Evolutionary conservation across 2,329 filamentous ascomycete species (phyloP).

Genomic region (Colletotrichum lupini): DNA sequence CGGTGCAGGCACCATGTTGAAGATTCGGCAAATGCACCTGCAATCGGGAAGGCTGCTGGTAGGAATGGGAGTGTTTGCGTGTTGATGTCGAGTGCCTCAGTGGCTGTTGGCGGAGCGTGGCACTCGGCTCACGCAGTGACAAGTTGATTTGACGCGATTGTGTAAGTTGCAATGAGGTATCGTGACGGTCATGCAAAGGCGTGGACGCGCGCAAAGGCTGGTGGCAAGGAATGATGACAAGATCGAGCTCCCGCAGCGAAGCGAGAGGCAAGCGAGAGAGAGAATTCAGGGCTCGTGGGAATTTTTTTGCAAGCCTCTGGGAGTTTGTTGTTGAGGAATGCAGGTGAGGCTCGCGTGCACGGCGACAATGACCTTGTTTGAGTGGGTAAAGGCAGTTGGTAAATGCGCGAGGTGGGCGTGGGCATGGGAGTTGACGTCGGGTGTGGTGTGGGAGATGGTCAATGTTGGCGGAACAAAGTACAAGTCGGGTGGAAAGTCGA

Average conservation of each 20-base stretch:
- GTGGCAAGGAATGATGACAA: constrained; percentile 6
- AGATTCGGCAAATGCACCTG: background rate
- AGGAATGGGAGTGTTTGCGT: background rate
- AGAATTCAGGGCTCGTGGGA: constrained; percentile 6
- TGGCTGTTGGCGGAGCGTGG: constrained; percentile 18
- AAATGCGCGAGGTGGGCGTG: constrained; percentile 8
- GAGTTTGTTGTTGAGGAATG: constrained; percentile 23
- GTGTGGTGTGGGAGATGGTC: constrained; percentile 1
- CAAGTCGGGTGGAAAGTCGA: constrained; percentile 11
- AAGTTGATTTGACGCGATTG: constrained; percentile 15
- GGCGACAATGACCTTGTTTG: constrained; percentile 38
- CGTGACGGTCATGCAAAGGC: constrained; percentile 8
- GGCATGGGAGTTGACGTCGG: constrained; percentile 18
- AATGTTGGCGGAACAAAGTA: constrained; percentile 22
- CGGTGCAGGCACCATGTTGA: constrained; percentile 64
- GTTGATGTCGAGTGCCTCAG: constrained; percentile 8
- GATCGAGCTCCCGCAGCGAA: constrained; percentile 19
- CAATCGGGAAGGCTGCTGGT: background rate
- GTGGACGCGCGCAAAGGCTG: background rate
- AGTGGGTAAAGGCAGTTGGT: constrained; percentile 9
- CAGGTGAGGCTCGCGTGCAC: constrained; percentile 21
- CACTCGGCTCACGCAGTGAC: constrained; percentile 25
- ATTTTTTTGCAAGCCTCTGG: background rate
- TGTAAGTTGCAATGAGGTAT: constrained; percentile 20
- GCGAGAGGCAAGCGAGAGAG: constrained; percentile 5